Evolutionary conservation across 2,329 filamentous ascomycete genomes (phyloP), one percentile per base, ranked within the genome.

Genomic region (Talaromyces sp.): DNA sequence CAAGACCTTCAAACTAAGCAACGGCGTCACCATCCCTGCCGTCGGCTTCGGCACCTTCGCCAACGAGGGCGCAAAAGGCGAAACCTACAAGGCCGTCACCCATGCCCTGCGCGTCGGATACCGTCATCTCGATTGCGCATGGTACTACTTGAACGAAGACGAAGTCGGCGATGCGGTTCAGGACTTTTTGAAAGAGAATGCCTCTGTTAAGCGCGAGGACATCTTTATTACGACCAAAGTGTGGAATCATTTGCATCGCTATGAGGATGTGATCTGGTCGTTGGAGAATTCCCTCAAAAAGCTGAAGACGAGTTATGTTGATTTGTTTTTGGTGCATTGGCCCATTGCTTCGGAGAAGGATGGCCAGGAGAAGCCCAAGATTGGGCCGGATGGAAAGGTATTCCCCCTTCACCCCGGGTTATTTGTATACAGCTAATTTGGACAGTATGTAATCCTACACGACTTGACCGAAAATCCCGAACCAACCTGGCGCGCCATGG

Each of bases 241-340:
- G 68, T 84, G 82, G 82, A 82, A 83, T 72, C 80, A 84, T 73
- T 77, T 83, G 61, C 81, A 82, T 74, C 78, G 85, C 56, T 72
- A 71, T 36, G 79, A 81, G 31, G 77, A 80, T 63, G 79, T 83
- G 6, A 69, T 78, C 67, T 81, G 83, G 67, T 83, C 85, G 15
- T 83, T 92, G 68, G 74, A 85, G 15, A 75, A 82, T 67, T 89
- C 88, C 1, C 84, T 93, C 38, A 76, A 84, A 75, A 88, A 86
- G 69, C 84, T 92, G n/a, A 82, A 84, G 17, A 78, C 91, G 29
- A 86, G 89, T 69, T 91, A 92, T 72, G 84, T 93, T 10, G 89
- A 93, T 75, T 82, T 91, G 54, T 92, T 91, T 76, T 76, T 86
- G 47, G 74, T 85, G 15, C 83, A 85, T 76, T 84, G 80, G 75